These are phyloP conservation scores for Fusarium ramigenum DNA, from an alignment of 2,329 filamentous ascomycete genomes.

Conservation along the genomic window DNA sequence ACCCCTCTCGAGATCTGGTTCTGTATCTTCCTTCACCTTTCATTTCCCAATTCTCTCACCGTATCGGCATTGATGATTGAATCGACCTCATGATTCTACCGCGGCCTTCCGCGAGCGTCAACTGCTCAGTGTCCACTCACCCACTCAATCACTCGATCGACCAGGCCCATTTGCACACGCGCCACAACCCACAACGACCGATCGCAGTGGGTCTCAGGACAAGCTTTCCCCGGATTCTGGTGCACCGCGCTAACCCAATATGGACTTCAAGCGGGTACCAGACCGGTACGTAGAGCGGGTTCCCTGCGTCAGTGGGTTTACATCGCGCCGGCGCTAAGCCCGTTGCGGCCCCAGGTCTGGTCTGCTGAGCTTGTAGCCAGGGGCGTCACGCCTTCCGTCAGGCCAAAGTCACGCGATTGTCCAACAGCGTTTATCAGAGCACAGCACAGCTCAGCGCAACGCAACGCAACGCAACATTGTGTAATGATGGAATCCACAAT, in stretches of 20 bases:
- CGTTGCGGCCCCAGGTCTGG: slow-evolving; percentile 35
- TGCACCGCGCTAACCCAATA: slow-evolving; percentile 30
- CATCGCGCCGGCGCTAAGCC: slow-evolving; percentile 34
- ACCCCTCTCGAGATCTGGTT: slow-evolving; percentile 9
- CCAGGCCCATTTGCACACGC: slow-evolving; percentile 24
- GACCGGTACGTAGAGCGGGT: slow-evolving; percentile 35
- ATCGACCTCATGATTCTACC: not conserved
- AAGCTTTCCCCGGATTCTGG: slow-evolving; percentile 50
- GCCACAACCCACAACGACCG: slow-evolving; percentile 37
- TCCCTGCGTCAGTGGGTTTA: slow-evolving; percentile 14
- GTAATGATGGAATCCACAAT: not conserved
- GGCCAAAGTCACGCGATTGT: slow-evolving; percentile 47
- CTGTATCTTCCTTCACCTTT: not conserved
- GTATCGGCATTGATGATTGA: not conserved
- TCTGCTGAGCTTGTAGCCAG: slow-evolving; percentile 43
- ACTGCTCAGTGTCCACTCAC: not conserved
- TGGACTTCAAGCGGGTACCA: slow-evolving; percentile 36
- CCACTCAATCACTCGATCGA: slow-evolving; percentile 27
- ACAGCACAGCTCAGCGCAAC: not conserved
- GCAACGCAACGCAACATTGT: not conserved
- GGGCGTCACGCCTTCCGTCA: slow-evolving; percentile 44
- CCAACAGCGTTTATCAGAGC: slow-evolving; percentile 10
- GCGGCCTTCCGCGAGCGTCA: slow-evolving; percentile 26
- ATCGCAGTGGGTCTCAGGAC: slow-evolving; percentile 42
- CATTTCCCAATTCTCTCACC: not conserved